Evolutionary conservation across 495 filamentous ascomycete genomes (phyloP).

Genomic region (Penicillium samsonianum): DNA sequence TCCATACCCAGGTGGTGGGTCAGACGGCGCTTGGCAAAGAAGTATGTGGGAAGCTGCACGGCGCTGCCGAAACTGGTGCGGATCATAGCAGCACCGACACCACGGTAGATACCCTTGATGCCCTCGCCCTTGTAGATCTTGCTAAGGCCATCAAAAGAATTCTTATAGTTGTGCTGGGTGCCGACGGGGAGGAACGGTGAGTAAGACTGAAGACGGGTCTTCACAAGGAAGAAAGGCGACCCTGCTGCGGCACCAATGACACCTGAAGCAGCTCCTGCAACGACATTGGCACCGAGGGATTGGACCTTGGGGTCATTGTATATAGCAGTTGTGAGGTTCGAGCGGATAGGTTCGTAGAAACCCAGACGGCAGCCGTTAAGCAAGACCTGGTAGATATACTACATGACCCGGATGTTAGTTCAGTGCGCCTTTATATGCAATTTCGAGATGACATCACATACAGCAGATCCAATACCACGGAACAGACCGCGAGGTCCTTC

Average conservation of each 20-base stretch:
- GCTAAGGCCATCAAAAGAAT: conserved; percentile 76
- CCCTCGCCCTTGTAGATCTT: conserved; percentile 81
- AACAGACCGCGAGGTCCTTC: conserved; percentile 86
- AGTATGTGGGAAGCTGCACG: conserved; percentile 96
- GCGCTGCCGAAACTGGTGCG: conserved; percentile 92
- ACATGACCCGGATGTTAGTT: conserved; percentile 1
- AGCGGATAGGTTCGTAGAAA: conserved; percentile 95
- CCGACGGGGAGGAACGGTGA: conserved; percentile 94
- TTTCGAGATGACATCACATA: conserved; percentile 35
- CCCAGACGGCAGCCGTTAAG: conserved; percentile 96
- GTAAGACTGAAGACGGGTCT: conserved; percentile 92
- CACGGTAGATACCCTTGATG: conserved; percentile 78
- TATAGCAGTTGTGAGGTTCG: conserved; percentile 61
- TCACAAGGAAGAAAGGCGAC: conserved; percentile 97
- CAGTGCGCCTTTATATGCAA: background rate
- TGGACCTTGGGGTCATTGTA: conserved; percentile 73
- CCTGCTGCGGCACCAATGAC: conserved; percentile 87
- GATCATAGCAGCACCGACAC: conserved; percentile 94
- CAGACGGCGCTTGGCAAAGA: conserved; percentile 90
- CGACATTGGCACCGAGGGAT: conserved; percentile 86
- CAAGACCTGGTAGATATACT: conserved; percentile 96
- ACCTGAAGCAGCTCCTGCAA: conserved; percentile 83
- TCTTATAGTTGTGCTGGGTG: conserved; percentile 90
- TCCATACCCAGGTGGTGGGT: conserved; percentile 80
- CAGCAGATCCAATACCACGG: conserved; percentile 84